A percentile compares a stretch with the other conserved stretches of the same genome.
Evolutionary conservation across 345 rosid species (phyloP).

Genomic region (Camelina neglecta): DNA sequence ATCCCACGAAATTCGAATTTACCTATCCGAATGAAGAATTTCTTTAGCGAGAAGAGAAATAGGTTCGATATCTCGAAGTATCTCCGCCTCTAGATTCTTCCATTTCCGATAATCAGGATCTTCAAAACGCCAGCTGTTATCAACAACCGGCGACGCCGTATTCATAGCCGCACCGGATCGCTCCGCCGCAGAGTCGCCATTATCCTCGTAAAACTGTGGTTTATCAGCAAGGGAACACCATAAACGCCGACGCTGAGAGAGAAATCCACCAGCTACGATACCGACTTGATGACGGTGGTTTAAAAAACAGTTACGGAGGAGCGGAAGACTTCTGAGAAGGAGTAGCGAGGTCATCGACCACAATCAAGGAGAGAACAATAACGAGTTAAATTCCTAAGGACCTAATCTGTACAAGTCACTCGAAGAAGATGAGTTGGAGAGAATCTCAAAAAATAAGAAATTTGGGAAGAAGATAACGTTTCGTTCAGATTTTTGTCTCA

Average conservation of each 20-base stretch:
- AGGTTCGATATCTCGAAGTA: conserved; percentile 66
- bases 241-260: conserved; percentile 45
- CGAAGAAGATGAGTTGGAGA: conserved; percentile 7
- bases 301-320: conserved; percentile 48
- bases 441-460: background rate
- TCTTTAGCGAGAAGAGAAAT: conserved; percentile 59
- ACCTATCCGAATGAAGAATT: conserved; percentile 84
- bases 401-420: conserved; percentile 19
- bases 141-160: conserved; percentile 45
- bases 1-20: background rate
- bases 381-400: background rate
- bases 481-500: background rate
- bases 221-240: conserved; percentile 48
- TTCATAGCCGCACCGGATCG: conserved; percentile 41
- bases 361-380: conserved; percentile 2
- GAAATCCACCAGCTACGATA: conserved; percentile 35
- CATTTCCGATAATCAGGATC: conserved; percentile 79
- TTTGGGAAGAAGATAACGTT: conserved; percentile 37
- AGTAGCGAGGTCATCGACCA: conserved; percentile 48
- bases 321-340: conserved; percentile 67
- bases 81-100: conserved; percentile 79
- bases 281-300: conserved; percentile 43
- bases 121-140: conserved; percentile 49
- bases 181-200: conserved; percentile 40
- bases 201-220: conserved; percentile 47